These are phyloP conservation scores for Blastobotrys malaysiensis DNA, from an alignment of 1,139 yeast genomes.

Conservation along the genomic window DNA sequence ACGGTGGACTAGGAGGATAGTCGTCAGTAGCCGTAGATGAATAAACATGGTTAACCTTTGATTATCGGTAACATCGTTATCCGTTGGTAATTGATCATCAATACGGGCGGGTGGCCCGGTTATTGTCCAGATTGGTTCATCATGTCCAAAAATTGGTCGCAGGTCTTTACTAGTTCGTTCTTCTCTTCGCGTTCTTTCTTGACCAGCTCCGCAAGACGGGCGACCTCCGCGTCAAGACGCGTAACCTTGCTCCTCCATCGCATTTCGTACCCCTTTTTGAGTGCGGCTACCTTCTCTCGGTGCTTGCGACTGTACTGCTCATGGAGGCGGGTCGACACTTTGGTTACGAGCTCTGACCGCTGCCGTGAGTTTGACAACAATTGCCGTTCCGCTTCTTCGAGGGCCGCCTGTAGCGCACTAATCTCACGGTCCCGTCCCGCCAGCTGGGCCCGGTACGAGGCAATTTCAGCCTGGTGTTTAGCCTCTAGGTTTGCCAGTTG, in stretches of 20 bases:
- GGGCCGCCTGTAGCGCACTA: constrained; percentile 17
- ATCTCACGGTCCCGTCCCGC: constrained; percentile 28
- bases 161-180: constrained; percentile 47
- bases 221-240: constrained; percentile 40
- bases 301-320: constrained; percentile 67
- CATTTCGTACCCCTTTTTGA: constrained; percentile 48
- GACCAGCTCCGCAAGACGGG: constrained; percentile 42
- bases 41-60: background rate
- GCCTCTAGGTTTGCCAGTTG: constrained; percentile 1
- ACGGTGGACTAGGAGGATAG: too few species aligned
- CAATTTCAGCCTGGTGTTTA: constrained; percentile 20
- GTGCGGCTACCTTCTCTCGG: constrained; percentile 52
- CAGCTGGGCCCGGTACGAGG: constrained; percentile 23
- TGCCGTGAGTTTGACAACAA: constrained; percentile 43
- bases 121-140: constrained; percentile 9
- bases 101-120: constrained; percentile 1
- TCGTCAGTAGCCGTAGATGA: too few species aligned
- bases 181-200: constrained; percentile 50
- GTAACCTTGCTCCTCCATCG: constrained; percentile 44
- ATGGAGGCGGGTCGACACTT: constrained; percentile 60
- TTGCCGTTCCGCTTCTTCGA: constrained; percentile 20
- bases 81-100: background rate
- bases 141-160: constrained; percentile 38
- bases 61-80: background rate
- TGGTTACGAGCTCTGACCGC: constrained; percentile 41